These are phyloP conservation scores for Arthrobotrys musiformis DNA, from an alignment of 2,329 filamentous ascomycete species.

Conservation along the genomic window DNA sequence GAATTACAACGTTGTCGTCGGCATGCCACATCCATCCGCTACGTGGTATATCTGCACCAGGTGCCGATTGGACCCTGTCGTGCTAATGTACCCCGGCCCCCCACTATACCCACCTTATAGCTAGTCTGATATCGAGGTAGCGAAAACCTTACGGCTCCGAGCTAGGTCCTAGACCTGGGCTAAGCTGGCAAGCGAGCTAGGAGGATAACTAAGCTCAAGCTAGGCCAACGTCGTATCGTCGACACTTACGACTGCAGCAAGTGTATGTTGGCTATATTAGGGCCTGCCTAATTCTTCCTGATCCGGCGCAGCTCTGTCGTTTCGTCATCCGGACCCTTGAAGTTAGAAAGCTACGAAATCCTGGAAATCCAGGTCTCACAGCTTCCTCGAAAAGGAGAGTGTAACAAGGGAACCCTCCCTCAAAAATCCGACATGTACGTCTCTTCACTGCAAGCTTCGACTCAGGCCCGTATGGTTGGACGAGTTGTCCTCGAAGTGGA, in stretches of 20 bases:
- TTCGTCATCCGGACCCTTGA: conserved; percentile 2
- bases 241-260: not conserved
- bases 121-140: too few relatives aligned
- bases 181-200: too few relatives aligned
- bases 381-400: not conserved
- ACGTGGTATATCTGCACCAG: conserved; percentile 7
- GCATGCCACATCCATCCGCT: conserved; percentile 8
- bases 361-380: not conserved
- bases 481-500: not conserved
- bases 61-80: conserved; percentile 6
- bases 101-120: not conserved
- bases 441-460: too few relatives aligned
- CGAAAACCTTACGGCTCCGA: not conserved
- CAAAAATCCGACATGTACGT: not conserved
- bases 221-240: not conserved
- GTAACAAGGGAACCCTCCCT: not conserved
- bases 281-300: not conserved
- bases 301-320: not conserved
- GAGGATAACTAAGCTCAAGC: not conserved
- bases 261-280: conserved; percentile 3
- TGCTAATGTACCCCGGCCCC: not conserved
- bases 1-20: not conserved
- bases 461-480: not conserved
- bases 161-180: too few relatives aligned
- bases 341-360: conserved; percentile 6